These are phyloP conservation scores for Trypanosoma theileri DNA, from an alignment of 208 protist species.

Conservation along the genomic window DNA sequence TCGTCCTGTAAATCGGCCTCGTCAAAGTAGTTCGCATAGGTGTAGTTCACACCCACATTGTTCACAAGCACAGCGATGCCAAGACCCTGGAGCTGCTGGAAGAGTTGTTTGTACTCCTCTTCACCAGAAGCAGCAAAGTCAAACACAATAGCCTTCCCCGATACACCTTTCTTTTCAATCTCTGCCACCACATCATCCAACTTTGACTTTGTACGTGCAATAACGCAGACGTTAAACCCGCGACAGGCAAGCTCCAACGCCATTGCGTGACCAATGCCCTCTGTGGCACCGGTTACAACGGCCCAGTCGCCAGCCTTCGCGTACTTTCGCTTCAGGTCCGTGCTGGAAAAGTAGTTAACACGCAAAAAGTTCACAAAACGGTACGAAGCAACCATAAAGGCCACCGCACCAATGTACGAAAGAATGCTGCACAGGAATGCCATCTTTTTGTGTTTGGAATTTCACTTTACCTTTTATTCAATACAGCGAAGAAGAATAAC, in stretches of 20 bases:
- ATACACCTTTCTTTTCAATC: slow-evolving; percentile 60
- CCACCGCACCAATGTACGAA: slow-evolving; percentile 41
- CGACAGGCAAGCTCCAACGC: slow-evolving; percentile 84
- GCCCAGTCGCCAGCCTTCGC: slow-evolving; percentile 79
- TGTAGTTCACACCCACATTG: slow-evolving; percentile 94
- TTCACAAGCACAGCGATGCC: slow-evolving; percentile 84
- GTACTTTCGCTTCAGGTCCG: slow-evolving; percentile 72
- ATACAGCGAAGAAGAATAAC: no score
- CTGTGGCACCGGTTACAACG: slow-evolving; percentile 93
- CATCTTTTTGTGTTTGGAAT: slow-evolving; percentile 1
- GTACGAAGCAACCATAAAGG: slow-evolving; percentile 32
- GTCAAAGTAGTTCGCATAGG: slow-evolving; percentile 90
- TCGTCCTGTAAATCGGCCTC: slow-evolving; percentile 68
- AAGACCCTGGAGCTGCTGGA: slow-evolving; percentile 45
- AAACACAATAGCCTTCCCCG: slow-evolving; percentile 78
- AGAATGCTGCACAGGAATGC: slow-evolving; percentile 25
- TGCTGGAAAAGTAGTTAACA: slow-evolving; percentile 48
- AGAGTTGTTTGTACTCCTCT: slow-evolving; percentile 63
- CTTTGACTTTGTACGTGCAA: slow-evolving; percentile 88
- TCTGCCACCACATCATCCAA: slow-evolving; percentile 75
- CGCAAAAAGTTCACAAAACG: slow-evolving; percentile 52
- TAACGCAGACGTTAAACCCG: slow-evolving; percentile 92
- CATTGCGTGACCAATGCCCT: slow-evolving; percentile 94
- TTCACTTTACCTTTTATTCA: no score
- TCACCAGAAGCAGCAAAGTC: slow-evolving; percentile 74